A percentile compares a stretch with the other conserved stretches of the same genome.
phyloP scores from a whole-genome alignment of 768 basidiomycete species.

The Amanita inopinata region DNA sequence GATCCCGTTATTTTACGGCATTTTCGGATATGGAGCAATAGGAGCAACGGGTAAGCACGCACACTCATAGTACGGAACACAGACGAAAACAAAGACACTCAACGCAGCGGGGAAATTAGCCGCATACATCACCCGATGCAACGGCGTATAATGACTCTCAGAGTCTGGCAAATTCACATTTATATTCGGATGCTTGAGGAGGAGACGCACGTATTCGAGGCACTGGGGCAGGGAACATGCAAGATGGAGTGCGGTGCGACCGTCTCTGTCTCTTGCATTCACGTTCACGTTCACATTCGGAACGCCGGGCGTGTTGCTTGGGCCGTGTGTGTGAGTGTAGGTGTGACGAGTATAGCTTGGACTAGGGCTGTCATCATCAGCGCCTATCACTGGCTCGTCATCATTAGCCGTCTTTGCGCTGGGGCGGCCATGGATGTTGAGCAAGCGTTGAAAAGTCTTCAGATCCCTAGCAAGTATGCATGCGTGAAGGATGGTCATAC shows the following conservation, averaged over 20 bases:
- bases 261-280: constrained; percentile 63
- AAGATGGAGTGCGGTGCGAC: constrained; percentile 75
- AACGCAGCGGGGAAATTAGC: constrained; percentile 64
- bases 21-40: too few species aligned
- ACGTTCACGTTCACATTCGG: constrained; percentile 20
- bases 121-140: constrained; percentile 79
- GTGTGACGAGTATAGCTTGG: neutral
- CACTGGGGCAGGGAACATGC: constrained; percentile 61
- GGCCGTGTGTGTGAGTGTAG: neutral
- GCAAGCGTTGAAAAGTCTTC: constrained; percentile 3
- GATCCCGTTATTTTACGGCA: too few species aligned
- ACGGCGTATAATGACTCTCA: constrained; percentile 86
- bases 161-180: constrained; percentile 73
- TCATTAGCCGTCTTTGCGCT: neutral
- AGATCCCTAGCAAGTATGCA: constrained; percentile 3
- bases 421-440: constrained; percentile 2
- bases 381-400: neutral
- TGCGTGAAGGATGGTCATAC: constrained; percentile 7
- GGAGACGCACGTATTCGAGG: constrained; percentile 66
- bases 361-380: neutral
- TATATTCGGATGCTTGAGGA: constrained; percentile 67
- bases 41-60: constrained; percentile 13
- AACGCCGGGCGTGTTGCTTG: neutral
- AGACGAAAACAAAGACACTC: constrained; percentile 4
- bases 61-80: neutral